A percentile compares a stretch with the other conserved stretches of the same genome.
Evolutionary conservation across 768 basidiomycete genomes (phyloP).

Genomic region (Russula foetens): DNA sequence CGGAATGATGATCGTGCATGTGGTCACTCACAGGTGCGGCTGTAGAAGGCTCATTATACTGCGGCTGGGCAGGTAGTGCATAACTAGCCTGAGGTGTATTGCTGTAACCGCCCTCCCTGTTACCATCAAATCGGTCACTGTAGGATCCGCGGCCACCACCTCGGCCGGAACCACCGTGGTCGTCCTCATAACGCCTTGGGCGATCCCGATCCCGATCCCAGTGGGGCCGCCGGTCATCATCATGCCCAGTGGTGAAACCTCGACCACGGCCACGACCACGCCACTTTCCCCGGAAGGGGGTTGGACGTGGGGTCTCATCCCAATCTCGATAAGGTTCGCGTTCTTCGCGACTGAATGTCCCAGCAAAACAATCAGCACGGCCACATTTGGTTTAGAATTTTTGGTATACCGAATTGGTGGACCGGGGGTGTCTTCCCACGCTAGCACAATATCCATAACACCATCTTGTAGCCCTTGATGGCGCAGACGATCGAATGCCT

Average conservation of each 20-base stretch:
- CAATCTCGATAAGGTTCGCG: constrained; percentile 24
- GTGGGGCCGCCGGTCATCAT: constrained; percentile 17
- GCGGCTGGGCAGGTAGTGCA: constrained; percentile 27
- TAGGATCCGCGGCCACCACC: constrained; percentile 34
- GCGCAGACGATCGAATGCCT: constrained; percentile 73
- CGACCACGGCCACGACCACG: constrained; percentile 26
- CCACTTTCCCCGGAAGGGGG: constrained; percentile 23
- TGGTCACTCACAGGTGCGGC: constrained; percentile 26
- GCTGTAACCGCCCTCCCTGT: constrained; percentile 21
- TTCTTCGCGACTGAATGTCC: constrained; percentile 29
- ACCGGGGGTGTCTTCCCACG: constrained; percentile 62
- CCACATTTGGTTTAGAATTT: constrained; percentile 2
- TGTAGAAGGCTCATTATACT: constrained; percentile 26
- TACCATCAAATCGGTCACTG: constrained; percentile 24
- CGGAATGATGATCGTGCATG: not conserved
- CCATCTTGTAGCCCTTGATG: constrained; percentile 79
- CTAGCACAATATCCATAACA: constrained; percentile 78
- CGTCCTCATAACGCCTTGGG: constrained; percentile 28
- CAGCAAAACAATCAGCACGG: not conserved
- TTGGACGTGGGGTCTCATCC: constrained; percentile 23
- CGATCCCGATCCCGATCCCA: constrained; percentile 18
- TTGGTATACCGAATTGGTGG: constrained; percentile 28
- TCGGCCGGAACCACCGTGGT: constrained; percentile 26
- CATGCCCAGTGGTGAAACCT: constrained; percentile 12
- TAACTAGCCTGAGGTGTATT: constrained; percentile 18